Evolutionary conservation across 495 filamentous ascomycete genomes (phyloP).

Genomic region (Friedmanniomyces endolithicus): DNA sequence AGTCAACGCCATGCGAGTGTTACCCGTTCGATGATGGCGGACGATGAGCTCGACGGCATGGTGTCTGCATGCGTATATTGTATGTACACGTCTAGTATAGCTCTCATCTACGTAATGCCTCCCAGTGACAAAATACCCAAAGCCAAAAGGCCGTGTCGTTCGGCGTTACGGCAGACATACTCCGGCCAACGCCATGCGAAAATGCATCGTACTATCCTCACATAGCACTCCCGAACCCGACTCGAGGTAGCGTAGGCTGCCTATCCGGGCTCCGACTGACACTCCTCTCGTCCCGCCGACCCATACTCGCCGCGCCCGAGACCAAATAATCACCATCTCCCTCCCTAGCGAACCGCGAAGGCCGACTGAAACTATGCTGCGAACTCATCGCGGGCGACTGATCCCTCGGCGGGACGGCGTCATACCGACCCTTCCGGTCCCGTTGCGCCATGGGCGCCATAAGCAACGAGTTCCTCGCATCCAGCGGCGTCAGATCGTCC

Average conservation of each 20-base stretch:
- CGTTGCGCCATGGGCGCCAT: slow-evolving; percentile 37
- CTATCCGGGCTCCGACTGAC: slow-evolving; percentile 11
- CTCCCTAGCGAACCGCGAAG: slow-evolving; percentile 11
- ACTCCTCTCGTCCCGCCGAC: slow-evolving; percentile 10
- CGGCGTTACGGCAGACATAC: not conserved
- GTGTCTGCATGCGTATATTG: too few species aligned
- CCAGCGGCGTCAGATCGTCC: slow-evolving; percentile 79
- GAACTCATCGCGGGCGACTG: not conserved
- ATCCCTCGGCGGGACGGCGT: slow-evolving; percentile 22
- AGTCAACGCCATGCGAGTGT: too few species aligned
- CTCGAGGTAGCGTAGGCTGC: slow-evolving; percentile 13
- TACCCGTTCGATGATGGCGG: too few species aligned
- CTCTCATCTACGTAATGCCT: not conserved
- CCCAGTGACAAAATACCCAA: not conserved
- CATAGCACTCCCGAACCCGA: slow-evolving; percentile 12
- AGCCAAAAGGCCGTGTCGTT: not conserved
- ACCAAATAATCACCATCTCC: slow-evolving; percentile 13
- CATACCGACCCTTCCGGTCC: slow-evolving; percentile 24
- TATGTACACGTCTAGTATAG: too few species aligned
- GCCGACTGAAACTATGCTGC: not conserved
- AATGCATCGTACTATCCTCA: not conserved
- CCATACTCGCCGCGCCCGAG: slow-evolving; percentile 21
- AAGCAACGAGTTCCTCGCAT: slow-evolving; percentile 81
- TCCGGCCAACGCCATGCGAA: not conserved
- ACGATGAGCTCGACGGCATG: too few species aligned